Conservation (phyloP, 208 protist genomes). For the Trypanosoma grayi region DNA sequence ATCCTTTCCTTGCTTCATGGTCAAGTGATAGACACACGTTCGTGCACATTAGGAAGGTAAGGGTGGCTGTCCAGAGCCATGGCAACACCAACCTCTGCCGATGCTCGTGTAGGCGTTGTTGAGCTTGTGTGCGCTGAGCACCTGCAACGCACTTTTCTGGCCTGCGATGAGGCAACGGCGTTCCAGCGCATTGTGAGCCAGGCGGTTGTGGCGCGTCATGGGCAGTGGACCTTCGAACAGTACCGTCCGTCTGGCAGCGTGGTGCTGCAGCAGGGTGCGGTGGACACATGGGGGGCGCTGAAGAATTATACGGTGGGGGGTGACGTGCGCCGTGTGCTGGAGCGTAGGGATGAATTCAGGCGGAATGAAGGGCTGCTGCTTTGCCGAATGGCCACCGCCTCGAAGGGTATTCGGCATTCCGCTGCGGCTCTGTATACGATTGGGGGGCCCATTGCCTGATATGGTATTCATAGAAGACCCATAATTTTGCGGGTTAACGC, state of each 20-base stretch:
- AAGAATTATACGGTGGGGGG: neutral
- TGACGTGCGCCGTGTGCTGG: constrained; percentile 10
- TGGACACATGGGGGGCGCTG: neutral
- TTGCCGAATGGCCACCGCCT: constrained; percentile 35
- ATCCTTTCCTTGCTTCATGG: no score
- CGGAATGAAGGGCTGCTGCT: constrained; percentile 38
- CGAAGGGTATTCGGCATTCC: constrained; percentile 44
- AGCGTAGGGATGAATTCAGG: constrained; percentile 40
- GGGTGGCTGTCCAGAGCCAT: neutral
- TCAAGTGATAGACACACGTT: no score
- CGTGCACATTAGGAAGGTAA: no score
- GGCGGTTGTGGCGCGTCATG: constrained; percentile 39
- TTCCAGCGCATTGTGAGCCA: constrained; percentile 73
- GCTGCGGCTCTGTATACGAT: constrained; percentile 11
- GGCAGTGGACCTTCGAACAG: constrained; percentile 47
- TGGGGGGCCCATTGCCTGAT: neutral
- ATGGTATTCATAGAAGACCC: neutral
- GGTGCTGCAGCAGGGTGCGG: neutral
- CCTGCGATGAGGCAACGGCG: constrained; percentile 59
- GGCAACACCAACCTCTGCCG: neutral
- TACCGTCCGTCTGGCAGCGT: constrained; percentile 2
- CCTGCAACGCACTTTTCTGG: constrained; percentile 43
- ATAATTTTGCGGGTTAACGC: no score
- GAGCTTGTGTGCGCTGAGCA: constrained; percentile 58
- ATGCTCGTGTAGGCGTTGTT: constrained; percentile 2